These are phyloP conservation scores for Leptographium lundbergii DNA, from an alignment of 2,329 filamentous ascomycete species.

Conservation along the genomic window DNA sequence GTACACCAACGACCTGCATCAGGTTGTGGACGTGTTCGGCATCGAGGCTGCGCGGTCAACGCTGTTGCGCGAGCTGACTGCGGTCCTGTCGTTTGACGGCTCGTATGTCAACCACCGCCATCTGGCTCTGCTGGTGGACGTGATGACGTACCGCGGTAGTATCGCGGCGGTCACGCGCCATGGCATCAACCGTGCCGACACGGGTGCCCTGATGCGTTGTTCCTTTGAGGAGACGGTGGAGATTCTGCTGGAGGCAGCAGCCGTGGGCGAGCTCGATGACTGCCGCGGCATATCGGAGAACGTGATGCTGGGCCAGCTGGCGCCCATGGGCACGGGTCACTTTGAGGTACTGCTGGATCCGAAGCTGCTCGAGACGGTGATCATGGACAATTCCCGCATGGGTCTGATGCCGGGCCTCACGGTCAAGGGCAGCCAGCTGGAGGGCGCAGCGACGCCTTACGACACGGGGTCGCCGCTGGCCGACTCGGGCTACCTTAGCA, in stretches of 20 bases:
- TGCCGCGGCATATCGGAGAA: conserved; percentile 98
- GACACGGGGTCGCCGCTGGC: conserved; percentile 73
- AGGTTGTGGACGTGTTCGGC: conserved; percentile 87
- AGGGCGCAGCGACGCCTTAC: conserved; percentile 88
- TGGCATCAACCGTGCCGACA: conserved; percentile 96
- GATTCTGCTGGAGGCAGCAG: conserved; percentile 90
- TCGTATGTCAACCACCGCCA: conserved; percentile 99
- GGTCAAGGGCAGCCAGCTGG: conserved; percentile 59
- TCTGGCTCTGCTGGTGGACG: conserved; percentile 85
- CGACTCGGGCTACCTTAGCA: conserved; percentile 49
- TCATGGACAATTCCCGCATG: conserved; percentile 81
- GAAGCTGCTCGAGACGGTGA: conserved; percentile 89
- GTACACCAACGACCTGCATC: conserved; percentile 90
- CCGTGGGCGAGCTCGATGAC: conserved; percentile 89
- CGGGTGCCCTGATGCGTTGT: conserved; percentile 96
- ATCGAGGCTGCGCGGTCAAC: conserved; percentile 88
- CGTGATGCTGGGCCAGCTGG: conserved; percentile 94
- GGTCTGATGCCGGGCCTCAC: conserved; percentile 70
- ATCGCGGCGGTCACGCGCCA: conserved; percentile 96
- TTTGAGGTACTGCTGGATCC: conserved; percentile 90
- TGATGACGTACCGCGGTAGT: conserved; percentile 92
- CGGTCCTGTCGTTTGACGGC: conserved; percentile 94
- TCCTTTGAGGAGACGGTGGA: conserved; percentile 99
- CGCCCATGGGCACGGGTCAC: conserved; percentile 92
- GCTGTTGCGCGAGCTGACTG: conserved; percentile 75